A percentile compares a stretch with the other conserved stretches of the same genome.
Evolutionary conservation across 2,329 filamentous ascomycete genomes (phyloP).

Genomic region (Monilinia laxa): DNA sequence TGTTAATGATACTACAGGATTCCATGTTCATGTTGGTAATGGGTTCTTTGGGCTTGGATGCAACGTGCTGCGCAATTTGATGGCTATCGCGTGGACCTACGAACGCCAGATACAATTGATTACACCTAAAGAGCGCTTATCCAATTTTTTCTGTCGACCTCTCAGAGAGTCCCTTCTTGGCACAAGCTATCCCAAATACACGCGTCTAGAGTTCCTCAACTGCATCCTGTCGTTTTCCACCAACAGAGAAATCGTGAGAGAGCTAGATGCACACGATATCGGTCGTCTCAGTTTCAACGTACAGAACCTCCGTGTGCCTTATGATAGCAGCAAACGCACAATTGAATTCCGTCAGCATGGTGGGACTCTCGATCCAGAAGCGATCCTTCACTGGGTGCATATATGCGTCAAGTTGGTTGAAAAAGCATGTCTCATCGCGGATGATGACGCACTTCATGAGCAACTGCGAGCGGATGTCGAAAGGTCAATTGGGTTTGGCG

Average conservation of each 20-base stretch:
- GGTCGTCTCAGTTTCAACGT: background rate
- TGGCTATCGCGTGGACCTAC: conserved; percentile 36
- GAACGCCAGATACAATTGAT: conserved; percentile 32
- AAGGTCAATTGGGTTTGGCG: background rate
- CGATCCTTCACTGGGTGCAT: conserved; percentile 30
- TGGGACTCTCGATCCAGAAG: conserved; percentile 28
- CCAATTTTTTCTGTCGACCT: background rate
- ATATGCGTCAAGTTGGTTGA: conserved; percentile 26
- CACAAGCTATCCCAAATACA: background rate
- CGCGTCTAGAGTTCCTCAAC: conserved; percentile 10
- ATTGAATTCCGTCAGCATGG: conserved; percentile 37
- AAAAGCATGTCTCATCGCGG: background rate
- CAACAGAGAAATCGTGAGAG: background rate
- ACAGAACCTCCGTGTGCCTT: background rate
- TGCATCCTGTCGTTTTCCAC: background rate
- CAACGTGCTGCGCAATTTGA: conserved; percentile 36
- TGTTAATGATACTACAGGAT: conserved; percentile 32
- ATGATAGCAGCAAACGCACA: conserved; percentile 10
- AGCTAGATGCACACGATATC: rapidly evolving
- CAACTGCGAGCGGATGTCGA: background rate
- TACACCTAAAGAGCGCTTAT: background rate
- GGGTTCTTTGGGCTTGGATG: conserved; percentile 30
- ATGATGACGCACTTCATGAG: background rate
- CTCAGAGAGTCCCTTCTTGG: background rate
- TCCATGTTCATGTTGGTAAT: conserved; percentile 41